A percentile compares a stretch with the other conserved stretches of the same genome.
Evolutionary conservation across 2,329 filamentous ascomycete genomes (phyloP).

Genomic region (Aspergillus japonicus): DNA sequence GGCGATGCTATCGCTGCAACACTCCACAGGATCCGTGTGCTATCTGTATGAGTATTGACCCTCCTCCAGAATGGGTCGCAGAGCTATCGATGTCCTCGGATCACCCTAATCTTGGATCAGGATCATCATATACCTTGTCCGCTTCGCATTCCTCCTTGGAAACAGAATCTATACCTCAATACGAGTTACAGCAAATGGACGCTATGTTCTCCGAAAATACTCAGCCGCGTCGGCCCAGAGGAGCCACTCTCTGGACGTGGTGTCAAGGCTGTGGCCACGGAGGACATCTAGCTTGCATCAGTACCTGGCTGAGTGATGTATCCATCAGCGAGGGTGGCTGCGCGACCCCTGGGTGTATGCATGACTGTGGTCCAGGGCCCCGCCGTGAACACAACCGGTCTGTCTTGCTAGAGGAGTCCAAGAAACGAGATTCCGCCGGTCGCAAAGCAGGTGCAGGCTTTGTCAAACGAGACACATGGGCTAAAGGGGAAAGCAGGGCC

Average conservation of each 20-base stretch:
- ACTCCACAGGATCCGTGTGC: constrained; percentile 41
- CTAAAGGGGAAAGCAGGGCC: constrained; percentile 46
- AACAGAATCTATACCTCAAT: constrained; percentile 31
- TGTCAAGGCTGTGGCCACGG: constrained; percentile 63
- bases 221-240: constrained; percentile 30
- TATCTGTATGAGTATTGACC: constrained; percentile 43
- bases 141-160: constrained; percentile 44
- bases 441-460: constrained; percentile 35
- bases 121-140: constrained; percentile 43
- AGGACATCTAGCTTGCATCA: constrained; percentile 58
- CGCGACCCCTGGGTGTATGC: constrained; percentile 58
- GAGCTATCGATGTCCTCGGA: constrained; percentile 21
- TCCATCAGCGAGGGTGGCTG: constrained; percentile 55
- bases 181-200: constrained; percentile 28
- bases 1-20: constrained; percentile 52
- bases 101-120: constrained; percentile 14
- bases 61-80: constrained; percentile 41
- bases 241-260: constrained; percentile 52
- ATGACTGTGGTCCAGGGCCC: constrained; percentile 57
- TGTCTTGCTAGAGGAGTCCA: constrained; percentile 31
- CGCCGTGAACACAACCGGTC: constrained; percentile 43
- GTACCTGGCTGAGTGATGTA: constrained; percentile 54
- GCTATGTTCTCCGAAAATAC: constrained; percentile 19
- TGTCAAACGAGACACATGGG: constrained; percentile 47
- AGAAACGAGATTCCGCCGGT: constrained; percentile 33